These are phyloP conservation scores for Kluyveromyces nonfermentans DNA, from an alignment of 805 yeast genomes.

Conservation along the genomic window DNA sequence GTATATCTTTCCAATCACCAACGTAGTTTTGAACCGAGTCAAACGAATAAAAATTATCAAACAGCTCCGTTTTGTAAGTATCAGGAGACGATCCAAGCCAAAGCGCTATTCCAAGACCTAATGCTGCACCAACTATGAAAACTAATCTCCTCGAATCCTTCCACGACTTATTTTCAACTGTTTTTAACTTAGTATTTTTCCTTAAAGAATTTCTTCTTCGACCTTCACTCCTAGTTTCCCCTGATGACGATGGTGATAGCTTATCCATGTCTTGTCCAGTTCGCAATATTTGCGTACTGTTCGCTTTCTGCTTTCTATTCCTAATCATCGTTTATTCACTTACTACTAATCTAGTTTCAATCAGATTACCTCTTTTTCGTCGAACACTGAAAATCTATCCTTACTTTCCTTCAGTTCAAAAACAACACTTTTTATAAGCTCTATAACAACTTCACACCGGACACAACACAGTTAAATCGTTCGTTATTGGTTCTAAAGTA, in stretches of 20 bases:
- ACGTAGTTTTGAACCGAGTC: constrained; percentile 50
- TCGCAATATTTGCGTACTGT: not conserved
- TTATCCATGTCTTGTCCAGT: not conserved
- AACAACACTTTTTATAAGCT: too few relatives aligned
- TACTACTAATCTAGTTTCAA: too few relatives aligned
- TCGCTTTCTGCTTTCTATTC: not conserved
- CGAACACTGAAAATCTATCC: not conserved
- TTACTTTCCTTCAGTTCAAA: too few relatives aligned
- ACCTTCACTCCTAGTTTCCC: not conserved
- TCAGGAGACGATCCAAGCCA: constrained; percentile 41
- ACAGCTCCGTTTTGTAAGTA: constrained; percentile 22
- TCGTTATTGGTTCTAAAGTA: too few relatives aligned
- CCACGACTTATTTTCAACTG: constrained; percentile 11
- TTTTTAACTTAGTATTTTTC: not conserved
- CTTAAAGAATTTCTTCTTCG: not conserved
- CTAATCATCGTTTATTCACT: too few relatives aligned
- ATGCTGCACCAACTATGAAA: constrained; percentile 59
- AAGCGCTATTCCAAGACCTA: constrained; percentile 59
- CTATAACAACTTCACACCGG: too few relatives aligned
- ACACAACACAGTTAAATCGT: too few relatives aligned
- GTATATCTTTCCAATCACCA: constrained; percentile 62
- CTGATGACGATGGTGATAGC: not conserved
- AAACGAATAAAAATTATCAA: constrained; percentile 42
- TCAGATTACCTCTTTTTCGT: too few relatives aligned
- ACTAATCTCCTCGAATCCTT: constrained; percentile 48